phyloP scores from a whole-genome alignment of 73 alveolate genomes.

The Paramecium primaurelia region DNA sequence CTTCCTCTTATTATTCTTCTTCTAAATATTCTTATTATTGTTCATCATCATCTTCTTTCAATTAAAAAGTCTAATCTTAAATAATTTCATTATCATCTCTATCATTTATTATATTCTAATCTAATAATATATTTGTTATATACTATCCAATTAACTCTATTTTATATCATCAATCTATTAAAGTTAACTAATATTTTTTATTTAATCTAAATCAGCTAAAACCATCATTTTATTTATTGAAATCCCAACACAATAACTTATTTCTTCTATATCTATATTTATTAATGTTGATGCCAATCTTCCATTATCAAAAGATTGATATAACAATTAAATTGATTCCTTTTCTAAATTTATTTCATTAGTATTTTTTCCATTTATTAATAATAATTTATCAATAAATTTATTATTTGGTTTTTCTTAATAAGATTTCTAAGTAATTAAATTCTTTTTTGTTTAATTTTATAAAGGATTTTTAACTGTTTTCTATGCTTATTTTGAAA shows the following conservation, averaged over 20 bases:
- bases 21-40: background rate
- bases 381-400: background rate
- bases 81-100: background rate
- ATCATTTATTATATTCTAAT: background rate
- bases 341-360: background rate
- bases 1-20: background rate
- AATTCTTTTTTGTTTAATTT: background rate
- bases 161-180: background rate
- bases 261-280: constrained; percentile 68
- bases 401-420: background rate
- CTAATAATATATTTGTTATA: background rate
- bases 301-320: constrained; percentile 62
- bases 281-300: constrained; percentile 63
- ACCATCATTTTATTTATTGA: constrained; percentile 39
- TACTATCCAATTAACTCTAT: background rate
- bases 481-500: background rate
- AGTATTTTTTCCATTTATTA: background rate
- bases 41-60: background rate
- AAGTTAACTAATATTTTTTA: background rate
- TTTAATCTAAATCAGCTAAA: background rate
- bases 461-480: background rate
- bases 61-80: background rate
- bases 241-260: constrained; percentile 61
- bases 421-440: too few species aligned
- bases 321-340: constrained; percentile 22